These are phyloP conservation scores for Talaromyces adpressus DNA, from an alignment of 495 filamentous ascomycete species.

Conservation along the genomic window DNA sequence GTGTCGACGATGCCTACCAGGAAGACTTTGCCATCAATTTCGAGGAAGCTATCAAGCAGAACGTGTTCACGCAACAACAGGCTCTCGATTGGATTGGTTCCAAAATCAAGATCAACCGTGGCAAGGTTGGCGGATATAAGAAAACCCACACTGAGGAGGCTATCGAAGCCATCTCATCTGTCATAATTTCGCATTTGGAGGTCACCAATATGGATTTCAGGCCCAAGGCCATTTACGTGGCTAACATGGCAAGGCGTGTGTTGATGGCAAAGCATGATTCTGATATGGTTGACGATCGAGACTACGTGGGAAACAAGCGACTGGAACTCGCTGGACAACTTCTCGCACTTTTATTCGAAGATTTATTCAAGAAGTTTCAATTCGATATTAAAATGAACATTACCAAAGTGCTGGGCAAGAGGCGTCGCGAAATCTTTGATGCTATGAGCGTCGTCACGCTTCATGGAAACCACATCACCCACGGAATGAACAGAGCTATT, in stretches of 20 bases:
- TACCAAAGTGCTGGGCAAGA: conserved; percentile 88
- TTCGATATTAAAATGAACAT: conserved; percentile 80
- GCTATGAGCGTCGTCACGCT: conserved; percentile 67
- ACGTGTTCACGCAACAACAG: conserved; percentile 85
- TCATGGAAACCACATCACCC: conserved; percentile 74
- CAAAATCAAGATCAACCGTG: conserved; percentile 73
- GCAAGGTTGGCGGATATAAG: conserved; percentile 43
- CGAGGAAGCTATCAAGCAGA: conserved; percentile 75
- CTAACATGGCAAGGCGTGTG: conserved; percentile 90
- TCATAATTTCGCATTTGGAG: conserved; percentile 90
- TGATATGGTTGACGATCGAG: conserved; percentile 85
- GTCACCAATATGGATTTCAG: conserved; percentile 85
- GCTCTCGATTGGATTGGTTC: conserved; percentile 85
- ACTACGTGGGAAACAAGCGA: conserved; percentile 97
- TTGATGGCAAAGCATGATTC: conserved; percentile 88
- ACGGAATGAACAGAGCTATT: conserved; percentile 87
- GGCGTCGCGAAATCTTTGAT: conserved; percentile 78
- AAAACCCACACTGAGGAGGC: conserved; percentile 80
- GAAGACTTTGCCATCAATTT: conserved; percentile 93
- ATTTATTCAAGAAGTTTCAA: conserved; percentile 93
- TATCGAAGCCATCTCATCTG: conserved; percentile 80
- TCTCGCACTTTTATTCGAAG: conserved; percentile 91
- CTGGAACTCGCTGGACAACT: conserved; percentile 92
- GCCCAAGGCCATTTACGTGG: conserved; percentile 91
- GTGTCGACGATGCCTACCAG: conserved; percentile 77